Conservation (phyloP, 2,329 filamentous ascomycete species). For the Septoria petroselini region DNA sequence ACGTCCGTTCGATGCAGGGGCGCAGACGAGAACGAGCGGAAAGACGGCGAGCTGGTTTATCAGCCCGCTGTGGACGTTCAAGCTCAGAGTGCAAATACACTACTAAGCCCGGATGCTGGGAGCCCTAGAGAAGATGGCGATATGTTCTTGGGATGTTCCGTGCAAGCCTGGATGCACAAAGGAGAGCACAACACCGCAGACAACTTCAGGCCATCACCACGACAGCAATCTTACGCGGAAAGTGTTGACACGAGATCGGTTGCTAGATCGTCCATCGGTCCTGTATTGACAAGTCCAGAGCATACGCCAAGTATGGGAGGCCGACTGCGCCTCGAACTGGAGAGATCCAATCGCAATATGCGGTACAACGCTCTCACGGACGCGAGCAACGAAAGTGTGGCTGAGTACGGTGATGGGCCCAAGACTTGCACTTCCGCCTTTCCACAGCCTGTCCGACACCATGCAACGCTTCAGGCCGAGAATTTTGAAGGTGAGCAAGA, state of each 20-base stretch:
- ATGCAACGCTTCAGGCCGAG: not conserved
- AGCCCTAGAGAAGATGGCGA: conserved; percentile 17
- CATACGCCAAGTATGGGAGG: conserved; percentile 28
- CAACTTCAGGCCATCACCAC: conserved; percentile 4
- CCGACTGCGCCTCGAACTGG: conserved; percentile 26
- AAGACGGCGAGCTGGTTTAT: conserved; percentile 11
- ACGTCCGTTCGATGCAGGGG: not conserved
- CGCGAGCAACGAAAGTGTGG: conserved; percentile 1
- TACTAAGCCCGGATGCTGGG: conserved; percentile 9
- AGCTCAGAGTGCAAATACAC: conserved; percentile 14
- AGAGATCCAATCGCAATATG: conserved; percentile 30
- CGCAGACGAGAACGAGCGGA: conserved; percentile 2
- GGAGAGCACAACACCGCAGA: not conserved
- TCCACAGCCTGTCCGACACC: not conserved
- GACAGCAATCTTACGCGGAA: not conserved
- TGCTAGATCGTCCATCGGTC: conserved; percentile 8
- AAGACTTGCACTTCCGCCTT: not conserved
- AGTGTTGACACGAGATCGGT: conserved; percentile 6
- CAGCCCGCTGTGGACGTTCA: conserved; percentile 18
- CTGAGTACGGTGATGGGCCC: not conserved
- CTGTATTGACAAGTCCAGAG: conserved; percentile 8
- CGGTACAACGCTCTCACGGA: conserved; percentile 30
- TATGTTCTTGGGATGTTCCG: conserved; percentile 20
- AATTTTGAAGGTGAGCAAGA: not conserved
- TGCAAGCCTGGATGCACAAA: conserved; percentile 14